A percentile compares a stretch with the other conserved stretches of the same genome.
These are phyloP conservation scores for Arctium lappa DNA, from an alignment of 129 eudicot species.

Conservation along the genomic window DNA sequence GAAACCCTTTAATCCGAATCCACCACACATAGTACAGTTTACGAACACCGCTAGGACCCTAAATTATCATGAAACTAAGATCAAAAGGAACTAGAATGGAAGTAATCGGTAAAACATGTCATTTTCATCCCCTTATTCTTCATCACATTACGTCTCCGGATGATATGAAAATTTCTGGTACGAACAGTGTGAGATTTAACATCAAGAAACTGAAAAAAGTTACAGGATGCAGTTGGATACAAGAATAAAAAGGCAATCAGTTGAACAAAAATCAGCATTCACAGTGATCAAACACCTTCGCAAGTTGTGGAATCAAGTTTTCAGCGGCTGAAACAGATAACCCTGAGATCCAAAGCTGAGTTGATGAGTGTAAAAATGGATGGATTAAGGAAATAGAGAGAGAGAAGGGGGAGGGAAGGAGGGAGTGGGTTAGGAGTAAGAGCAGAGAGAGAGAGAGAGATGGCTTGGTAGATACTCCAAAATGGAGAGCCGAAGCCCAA, in stretches of 20 bases:
- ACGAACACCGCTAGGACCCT: background rate
- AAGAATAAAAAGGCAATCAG: slow-evolving; percentile 1
- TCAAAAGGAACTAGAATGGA: background rate
- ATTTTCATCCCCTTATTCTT: slow-evolving; percentile 4
- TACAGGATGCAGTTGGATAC: slow-evolving; percentile 8
- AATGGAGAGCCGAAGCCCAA: background rate
- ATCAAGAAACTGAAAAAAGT: background rate
- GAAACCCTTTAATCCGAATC: slow-evolving; percentile 5
- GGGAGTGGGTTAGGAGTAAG: slow-evolving; percentile 14
- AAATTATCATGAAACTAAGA: slow-evolving; percentile 5
- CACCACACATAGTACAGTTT: slow-evolving; percentile 9
- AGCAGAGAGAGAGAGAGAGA: background rate
- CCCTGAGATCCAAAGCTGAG: slow-evolving; percentile 31
- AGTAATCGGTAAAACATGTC: background rate
- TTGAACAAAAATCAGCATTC: background rate
- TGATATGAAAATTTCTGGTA: background rate
- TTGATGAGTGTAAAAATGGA: slow-evolving; percentile 11
- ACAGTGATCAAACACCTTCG: slow-evolving; percentile 28
- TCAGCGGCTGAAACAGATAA: slow-evolving; percentile 9
- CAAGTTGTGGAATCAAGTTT: slow-evolving; percentile 1
- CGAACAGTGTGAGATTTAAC: background rate
- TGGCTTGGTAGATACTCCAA: background rate
- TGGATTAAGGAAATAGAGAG: slow-evolving; percentile 13
- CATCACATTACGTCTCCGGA: slow-evolving; percentile 1
- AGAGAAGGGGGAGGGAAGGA: background rate